Percentiles rank a stretch among this genome's conserved stretches.
Conservation (phyloP, 331 rosid species). For the Stylosanthes scabra region DNA sequence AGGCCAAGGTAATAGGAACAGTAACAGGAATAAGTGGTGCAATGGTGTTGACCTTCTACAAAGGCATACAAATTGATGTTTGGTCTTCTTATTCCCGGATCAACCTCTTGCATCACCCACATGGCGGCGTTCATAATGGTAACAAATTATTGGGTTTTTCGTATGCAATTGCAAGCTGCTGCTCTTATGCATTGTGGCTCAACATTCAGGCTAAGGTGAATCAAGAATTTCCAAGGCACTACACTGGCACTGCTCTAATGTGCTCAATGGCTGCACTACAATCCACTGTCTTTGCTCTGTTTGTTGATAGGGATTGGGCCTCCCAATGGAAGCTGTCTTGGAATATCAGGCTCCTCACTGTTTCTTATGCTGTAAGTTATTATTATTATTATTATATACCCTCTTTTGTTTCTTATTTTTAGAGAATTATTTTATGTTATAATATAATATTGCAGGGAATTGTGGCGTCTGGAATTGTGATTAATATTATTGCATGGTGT, state of each 20-base stretch:
- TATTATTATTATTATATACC: too few relatives aligned
- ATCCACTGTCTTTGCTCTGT: conserved; percentile 50
- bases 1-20: too few relatives aligned
- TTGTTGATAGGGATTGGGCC: conserved; percentile 52
- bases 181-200: conserved; percentile 66
- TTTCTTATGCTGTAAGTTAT: background rate
- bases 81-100: too few relatives aligned
- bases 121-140: background rate
- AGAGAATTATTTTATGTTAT: too few relatives aligned
- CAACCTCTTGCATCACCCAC: too few relatives aligned
- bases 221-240: conserved; percentile 39
- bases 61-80: too few relatives aligned
- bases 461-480: conserved; percentile 44
- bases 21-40: too few relatives aligned
- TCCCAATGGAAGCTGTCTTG: conserved; percentile 57
- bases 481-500: conserved; percentile 43
- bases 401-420: too few relatives aligned
- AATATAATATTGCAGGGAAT: conserved; percentile 47
- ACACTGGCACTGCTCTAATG: conserved; percentile 51
- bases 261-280: conserved; percentile 50
- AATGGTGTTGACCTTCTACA: too few relatives aligned
- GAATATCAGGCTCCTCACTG: conserved; percentile 53
- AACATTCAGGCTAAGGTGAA: conserved; percentile 63
- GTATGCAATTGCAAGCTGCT: conserved; percentile 53
- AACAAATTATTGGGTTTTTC: conserved; percentile 49